phyloP scores from a whole-genome alignment of 169 alveolate genomes.

The Perkinsus marinus region DNA sequence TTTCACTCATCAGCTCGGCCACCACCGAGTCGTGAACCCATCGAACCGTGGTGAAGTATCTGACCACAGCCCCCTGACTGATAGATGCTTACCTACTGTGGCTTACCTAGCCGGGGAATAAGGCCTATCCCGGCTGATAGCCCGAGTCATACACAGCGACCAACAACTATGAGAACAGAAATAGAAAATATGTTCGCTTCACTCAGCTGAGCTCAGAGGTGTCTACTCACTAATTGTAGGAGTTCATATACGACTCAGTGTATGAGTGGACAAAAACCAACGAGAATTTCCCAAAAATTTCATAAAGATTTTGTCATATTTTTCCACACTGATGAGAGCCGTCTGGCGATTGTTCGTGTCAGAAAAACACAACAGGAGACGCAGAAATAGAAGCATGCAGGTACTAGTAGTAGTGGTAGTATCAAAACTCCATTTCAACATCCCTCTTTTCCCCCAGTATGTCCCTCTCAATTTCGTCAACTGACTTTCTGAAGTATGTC shows the following conservation, averaged over 20 bases:
- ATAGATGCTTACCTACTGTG: too few relatives aligned
- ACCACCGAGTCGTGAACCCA: not conserved
- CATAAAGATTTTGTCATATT: too few relatives aligned
- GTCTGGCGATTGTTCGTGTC: too few relatives aligned
- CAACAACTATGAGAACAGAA: not conserved
- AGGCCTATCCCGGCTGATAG: not conserved
- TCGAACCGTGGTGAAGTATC: not conserved
- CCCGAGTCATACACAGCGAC: not conserved
- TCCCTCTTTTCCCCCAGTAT: not conserved
- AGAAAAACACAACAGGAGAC: too few relatives aligned
- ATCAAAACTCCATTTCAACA: not conserved
- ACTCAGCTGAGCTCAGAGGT: too few relatives aligned
- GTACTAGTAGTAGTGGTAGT: not conserved
- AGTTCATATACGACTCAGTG: too few relatives aligned
- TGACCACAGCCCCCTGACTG: too few relatives aligned
- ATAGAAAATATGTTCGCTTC: too few relatives aligned
- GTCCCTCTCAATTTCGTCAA: not conserved
- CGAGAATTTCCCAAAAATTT: not conserved
- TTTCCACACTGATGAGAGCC: too few relatives aligned
- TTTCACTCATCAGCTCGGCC: not conserved
- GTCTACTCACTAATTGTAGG: too few relatives aligned
- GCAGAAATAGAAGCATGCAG: too few relatives aligned
- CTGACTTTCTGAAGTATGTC: not conserved
- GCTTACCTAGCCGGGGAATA: not conserved
- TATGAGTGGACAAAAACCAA: too few relatives aligned